phyloP scores from a whole-genome alignment of 345 rosid genomes.

The Lepidium aucheri region DNA sequence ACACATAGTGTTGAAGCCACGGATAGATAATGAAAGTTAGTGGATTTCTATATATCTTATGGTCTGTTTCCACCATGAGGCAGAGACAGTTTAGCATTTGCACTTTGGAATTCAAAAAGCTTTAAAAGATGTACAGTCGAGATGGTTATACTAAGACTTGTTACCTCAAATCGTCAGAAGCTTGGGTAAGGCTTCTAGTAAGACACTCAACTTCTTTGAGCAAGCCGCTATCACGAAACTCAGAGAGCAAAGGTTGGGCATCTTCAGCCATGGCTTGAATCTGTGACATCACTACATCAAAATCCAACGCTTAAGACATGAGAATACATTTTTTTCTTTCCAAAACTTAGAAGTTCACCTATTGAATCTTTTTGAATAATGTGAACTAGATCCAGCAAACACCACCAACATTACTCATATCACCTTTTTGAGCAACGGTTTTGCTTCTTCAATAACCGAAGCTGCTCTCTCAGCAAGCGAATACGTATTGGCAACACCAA shows the following conservation, averaged over 20 bases:
- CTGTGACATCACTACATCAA: slow-evolving; percentile 83
- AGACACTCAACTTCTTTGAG: slow-evolving; percentile 83
- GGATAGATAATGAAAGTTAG: neutral
- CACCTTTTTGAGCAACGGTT: slow-evolving; percentile 86
- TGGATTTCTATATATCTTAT: neutral
- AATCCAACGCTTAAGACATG: slow-evolving; percentile 41
- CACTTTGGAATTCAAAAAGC: neutral
- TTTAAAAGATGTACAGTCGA: neutral
- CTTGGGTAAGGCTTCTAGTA: slow-evolving; percentile 79
- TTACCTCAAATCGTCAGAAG: slow-evolving; percentile 87
- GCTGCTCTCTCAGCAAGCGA: slow-evolving; percentile 67
- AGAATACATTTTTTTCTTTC: slow-evolving; percentile 20
- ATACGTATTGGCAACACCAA: slow-evolving; percentile 64
- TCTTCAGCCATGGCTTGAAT: slow-evolving; percentile 96
- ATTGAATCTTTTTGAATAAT: neutral
- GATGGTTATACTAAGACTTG: neutral
- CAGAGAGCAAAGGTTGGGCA: slow-evolving; percentile 90
- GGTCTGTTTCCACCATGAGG: neutral
- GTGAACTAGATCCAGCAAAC: slow-evolving; percentile 1
- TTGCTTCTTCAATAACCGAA: slow-evolving; percentile 77
- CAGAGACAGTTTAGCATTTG: neutral
- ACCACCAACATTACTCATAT: slow-evolving; percentile 24
- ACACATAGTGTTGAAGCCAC: neutral
- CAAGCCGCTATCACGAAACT: slow-evolving; percentile 73
- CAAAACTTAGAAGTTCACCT: neutral